Conservation (phyloP, 2,329 filamentous ascomycete genomes). For the Didymella glomerata region DNA sequence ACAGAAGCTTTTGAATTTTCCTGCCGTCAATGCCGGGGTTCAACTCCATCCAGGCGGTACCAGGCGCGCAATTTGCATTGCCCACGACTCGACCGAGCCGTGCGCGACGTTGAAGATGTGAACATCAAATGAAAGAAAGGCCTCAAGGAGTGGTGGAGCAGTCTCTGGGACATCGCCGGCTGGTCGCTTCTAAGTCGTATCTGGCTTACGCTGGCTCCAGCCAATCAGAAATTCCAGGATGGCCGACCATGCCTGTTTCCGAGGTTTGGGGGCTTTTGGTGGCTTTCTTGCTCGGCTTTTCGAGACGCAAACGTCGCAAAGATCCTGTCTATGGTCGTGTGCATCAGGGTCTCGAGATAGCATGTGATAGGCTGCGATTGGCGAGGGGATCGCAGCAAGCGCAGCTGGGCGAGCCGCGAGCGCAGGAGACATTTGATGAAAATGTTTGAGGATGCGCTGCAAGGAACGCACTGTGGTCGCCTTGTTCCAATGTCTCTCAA, state of each 20-base stretch:
- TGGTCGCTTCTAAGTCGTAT: conserved; percentile 16
- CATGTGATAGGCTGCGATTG: conserved; percentile 19
- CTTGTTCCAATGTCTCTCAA: conserved; percentile 7
- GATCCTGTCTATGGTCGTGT: conserved; percentile 16
- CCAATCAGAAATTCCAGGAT: conserved; percentile 30
- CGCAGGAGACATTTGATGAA: background rate
- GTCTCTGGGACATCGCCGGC: conserved; percentile 9
- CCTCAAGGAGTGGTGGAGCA: conserved; percentile 15
- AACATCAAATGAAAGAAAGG: conserved; percentile 18
- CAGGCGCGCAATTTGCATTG: conserved; percentile 7
- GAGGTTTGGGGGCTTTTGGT: conserved; percentile 2
- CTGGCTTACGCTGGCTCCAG: background rate
- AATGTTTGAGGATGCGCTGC: conserved; percentile 12
- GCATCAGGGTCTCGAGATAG: conserved; percentile 15
- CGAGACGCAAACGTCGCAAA: conserved; percentile 18
- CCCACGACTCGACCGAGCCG: conserved; percentile 7
- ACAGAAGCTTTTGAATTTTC: conserved; percentile 21
- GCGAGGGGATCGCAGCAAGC: conserved; percentile 13
- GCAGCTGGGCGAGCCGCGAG: background rate
- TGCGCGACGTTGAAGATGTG: conserved; percentile 1
- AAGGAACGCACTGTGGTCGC: conserved; percentile 13
- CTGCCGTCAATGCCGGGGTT: conserved; percentile 17
- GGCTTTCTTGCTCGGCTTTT: conserved; percentile 12
- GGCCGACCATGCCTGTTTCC: conserved; percentile 11
- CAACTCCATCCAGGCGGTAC: conserved; percentile 1